Percentiles rank a stretch among this genome's conserved stretches.
Evolutionary conservation across 768 basidiomycete species (phyloP).

Genomic region (Trametes elegans): DNA sequence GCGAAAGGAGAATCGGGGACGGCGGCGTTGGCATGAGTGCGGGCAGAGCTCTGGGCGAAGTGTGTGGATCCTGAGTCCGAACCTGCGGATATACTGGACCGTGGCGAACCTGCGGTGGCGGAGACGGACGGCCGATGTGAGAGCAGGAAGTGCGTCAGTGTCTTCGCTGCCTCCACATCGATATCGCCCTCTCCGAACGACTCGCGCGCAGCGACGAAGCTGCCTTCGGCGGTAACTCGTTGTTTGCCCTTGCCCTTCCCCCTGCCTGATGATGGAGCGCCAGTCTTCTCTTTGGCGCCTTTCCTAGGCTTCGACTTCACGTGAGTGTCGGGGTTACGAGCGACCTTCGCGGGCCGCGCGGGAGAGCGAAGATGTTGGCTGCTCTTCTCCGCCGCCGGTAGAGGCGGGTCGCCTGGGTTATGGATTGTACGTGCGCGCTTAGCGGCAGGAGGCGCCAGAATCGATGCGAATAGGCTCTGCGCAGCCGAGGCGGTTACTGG

Average conservation of each 20-base stretch:
- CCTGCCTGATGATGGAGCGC: slow-evolving; percentile 10
- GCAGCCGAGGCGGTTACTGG: slow-evolving; percentile 37
- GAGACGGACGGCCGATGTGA: slow-evolving; percentile 60
- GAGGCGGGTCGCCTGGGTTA: slow-evolving; percentile 67
- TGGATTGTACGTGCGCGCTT: slow-evolving; percentile 80
- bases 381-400: slow-evolving; percentile 47
- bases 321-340: slow-evolving; percentile 21
- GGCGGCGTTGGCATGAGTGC: slow-evolving; percentile 41
- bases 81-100: slow-evolving; percentile 66
- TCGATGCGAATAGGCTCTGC: slow-evolving; percentile 69
- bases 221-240: slow-evolving; percentile 16
- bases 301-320: slow-evolving; percentile 24
- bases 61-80: slow-evolving; percentile 65
- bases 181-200: slow-evolving; percentile 31
- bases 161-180: slow-evolving; percentile 82
- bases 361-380: slow-evolving; percentile 22
- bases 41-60: slow-evolving; percentile 65
- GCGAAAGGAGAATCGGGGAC: slow-evolving; percentile 37
- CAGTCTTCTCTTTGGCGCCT: slow-evolving; percentile 22
- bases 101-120: slow-evolving; percentile 61
- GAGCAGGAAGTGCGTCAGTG: slow-evolving; percentile 69
- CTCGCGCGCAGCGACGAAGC: slow-evolving; percentile 7
- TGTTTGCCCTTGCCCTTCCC: slow-evolving; percentile 20
- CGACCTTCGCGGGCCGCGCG: slow-evolving; percentile 20
- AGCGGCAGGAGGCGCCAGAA: slow-evolving; percentile 72